Conservation (phyloP, 495 filamentous ascomycete species). For the Hapsidospora chrysogenum region DNA sequence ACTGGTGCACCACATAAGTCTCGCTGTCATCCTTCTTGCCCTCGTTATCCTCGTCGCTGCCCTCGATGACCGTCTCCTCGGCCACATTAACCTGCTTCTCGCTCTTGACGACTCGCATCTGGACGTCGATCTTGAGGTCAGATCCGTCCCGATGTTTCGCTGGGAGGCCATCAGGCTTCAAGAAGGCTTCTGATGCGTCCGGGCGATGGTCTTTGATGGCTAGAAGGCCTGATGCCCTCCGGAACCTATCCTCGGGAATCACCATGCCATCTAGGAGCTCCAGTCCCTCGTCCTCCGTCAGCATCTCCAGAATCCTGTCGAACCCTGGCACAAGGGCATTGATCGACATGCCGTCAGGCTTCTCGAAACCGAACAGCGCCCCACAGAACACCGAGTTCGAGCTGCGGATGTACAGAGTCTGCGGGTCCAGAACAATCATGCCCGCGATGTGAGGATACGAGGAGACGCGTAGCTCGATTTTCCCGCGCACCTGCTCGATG, state of each 20-base stretch:
- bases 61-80: conserved; percentile 27
- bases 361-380: conserved; percentile 75
- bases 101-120: conserved; percentile 89
- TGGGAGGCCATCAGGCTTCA: conserved; percentile 63
- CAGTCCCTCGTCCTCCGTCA: conserved; percentile 76
- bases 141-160: conserved; percentile 81
- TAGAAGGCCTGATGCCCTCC: conserved; percentile 70
- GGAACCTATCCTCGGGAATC: conserved; percentile 88
- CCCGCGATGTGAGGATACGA: conserved; percentile 96
- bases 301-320: conserved; percentile 58
- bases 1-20: conserved; percentile 17
- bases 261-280: conserved; percentile 83
- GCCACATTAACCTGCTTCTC: conserved; percentile 34
- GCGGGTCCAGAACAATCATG: conserved; percentile 74
- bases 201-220: conserved; percentile 65
- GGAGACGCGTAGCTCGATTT: conserved; percentile 57
- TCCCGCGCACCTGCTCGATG: conserved; percentile 47
- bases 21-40: conserved; percentile 11
- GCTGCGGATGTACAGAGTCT: conserved; percentile 64
- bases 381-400: conserved; percentile 89
- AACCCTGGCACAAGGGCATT: conserved; percentile 74
- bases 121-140: conserved; percentile 82
- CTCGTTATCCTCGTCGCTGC: conserved; percentile 22
- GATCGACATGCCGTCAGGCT: conserved; percentile 63
- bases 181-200: conserved; percentile 57